These are phyloP conservation scores for Verticillium isaacii DNA, from an alignment of 2,329 filamentous ascomycete genomes.

Conservation along the genomic window DNA sequence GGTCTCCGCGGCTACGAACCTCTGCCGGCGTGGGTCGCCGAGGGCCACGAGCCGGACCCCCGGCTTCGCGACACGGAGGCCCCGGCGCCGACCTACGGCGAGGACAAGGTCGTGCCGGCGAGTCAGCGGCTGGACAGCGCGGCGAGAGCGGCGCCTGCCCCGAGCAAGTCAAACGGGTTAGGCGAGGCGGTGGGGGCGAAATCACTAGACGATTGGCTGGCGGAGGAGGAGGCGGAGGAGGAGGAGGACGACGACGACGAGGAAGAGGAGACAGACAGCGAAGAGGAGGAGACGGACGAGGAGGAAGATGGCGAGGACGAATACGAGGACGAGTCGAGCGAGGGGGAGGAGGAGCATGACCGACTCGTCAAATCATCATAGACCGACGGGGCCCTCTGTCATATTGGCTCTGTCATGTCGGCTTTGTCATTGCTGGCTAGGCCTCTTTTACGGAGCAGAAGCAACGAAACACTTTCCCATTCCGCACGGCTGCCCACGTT, in stretches of 20 bases:
- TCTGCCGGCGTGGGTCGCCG: conserved; percentile 79
- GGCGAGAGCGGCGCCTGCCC: conserved; percentile 23
- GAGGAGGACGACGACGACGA: conserved; percentile 50
- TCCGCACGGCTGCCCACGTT: not conserved
- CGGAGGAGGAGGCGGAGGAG: conserved; percentile 60
- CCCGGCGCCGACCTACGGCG: conserved; percentile 29
- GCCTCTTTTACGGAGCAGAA: not conserved
- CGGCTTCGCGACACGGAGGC: conserved; percentile 60
- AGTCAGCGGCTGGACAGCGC: conserved; percentile 60
- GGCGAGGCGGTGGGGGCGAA: conserved; percentile 49
- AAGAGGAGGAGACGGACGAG: conserved; percentile 41
- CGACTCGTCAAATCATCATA: conserved; percentile 33
- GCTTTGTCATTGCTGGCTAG: too few species aligned
- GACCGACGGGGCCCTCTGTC: too few species aligned
- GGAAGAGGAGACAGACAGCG: conserved; percentile 40
- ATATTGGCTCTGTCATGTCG: not conserved
- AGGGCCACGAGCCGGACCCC: conserved; percentile 74
- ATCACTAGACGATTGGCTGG: conserved; percentile 90
- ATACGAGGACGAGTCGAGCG: conserved; percentile 38
- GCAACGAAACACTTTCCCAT: not conserved
- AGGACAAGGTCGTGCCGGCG: conserved; percentile 47
- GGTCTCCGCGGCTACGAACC: conserved; percentile 74
- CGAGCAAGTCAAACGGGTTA: conserved; percentile 43
- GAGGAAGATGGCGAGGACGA: conserved; percentile 41
- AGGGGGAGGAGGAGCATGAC: conserved; percentile 36